Evolutionary conservation across 345 rosid genomes (phyloP), one percentile per base, ranked within the genome.

Genomic region (Eucalyptus paniculata): DNA sequence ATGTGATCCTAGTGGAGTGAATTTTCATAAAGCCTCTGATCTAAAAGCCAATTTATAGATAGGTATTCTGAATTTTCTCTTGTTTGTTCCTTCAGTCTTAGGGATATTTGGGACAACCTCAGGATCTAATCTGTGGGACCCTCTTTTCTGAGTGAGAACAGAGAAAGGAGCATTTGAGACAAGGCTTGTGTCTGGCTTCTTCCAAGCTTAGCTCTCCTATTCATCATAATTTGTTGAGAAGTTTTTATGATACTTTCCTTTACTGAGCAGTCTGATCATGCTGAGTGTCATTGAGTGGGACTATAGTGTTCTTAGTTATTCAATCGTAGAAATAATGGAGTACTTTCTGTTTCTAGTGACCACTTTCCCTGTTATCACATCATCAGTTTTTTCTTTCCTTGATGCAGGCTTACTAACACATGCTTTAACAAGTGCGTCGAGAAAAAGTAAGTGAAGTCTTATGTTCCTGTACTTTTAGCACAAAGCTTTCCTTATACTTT

Each of bases 361-460:
- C 15, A 77, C 83, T 77, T 65, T 15, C 77, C 77, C 77, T 77
- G 47, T 77, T 40, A 77, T 86, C 28, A 2, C 88, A 34, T 87
- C 24, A 13, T 77, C 50, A 32, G 32, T 26, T 86, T 53, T 89
- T 62, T 88, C 42, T 54, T 88, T 34, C 88, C 28, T 88, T 91
- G 23, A 17, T 92, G 89, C 97, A 97, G 99, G 99, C 97, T 97
- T 89, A 94, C 95, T 53, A 95, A 94, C 92, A 94, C 98, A 45
- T 98, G 99, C 91, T 98, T 98, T 92, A 91, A 88, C 89, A 98
- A 98, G 91, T 98, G 99, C 60, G 95, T 98, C 16, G 99, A 97
- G 93, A 98, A 94, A 91, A 96, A 97, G 99, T 97, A 92, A 50
- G 92, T 69, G 72, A 15, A 82, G 80, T n/a, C 88, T 42, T 26